Evolutionary conservation across 345 rosid genomes (phyloP).

Genomic region (Excoecaria agallocha): DNA sequence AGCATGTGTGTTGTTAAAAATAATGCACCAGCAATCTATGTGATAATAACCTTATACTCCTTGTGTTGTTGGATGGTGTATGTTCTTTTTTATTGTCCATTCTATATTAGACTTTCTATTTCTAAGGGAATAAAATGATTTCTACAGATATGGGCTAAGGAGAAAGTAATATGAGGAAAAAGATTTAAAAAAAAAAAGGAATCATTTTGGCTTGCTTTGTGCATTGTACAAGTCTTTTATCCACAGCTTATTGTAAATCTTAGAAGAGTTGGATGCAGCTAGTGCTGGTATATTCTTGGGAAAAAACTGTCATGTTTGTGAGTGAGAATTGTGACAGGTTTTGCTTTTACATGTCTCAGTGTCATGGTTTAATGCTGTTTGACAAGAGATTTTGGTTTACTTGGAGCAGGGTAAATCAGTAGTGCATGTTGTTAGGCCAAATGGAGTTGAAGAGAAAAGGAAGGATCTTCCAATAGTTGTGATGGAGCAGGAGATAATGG

Average conservation of each 20-base stretch:
- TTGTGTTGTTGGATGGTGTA: background rate
- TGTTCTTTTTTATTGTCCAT: background rate
- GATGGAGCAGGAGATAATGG: conserved; percentile 99
- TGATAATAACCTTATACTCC: background rate
- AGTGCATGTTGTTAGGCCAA: conserved; percentile 71
- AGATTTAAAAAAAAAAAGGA: background rate
- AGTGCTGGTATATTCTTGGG: background rate
- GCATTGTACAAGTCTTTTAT: background rate
- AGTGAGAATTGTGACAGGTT: background rate
- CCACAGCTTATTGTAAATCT: background rate
- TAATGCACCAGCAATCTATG: background rate
- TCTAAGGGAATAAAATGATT: background rate
- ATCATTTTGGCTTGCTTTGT: background rate
- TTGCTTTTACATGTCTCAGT: background rate
- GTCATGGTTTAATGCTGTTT: conserved; percentile 12
- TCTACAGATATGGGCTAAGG: too few relatives aligned
- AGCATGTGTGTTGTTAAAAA: conserved; percentile 2
- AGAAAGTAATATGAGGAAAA: background rate
- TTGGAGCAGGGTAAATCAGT: conserved; percentile 42
- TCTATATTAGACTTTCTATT: background rate
- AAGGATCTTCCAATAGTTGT: conserved; percentile 87
- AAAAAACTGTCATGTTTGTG: background rate
- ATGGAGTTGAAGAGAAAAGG: conserved; percentile 62
- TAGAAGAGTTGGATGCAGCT: conserved; percentile 1
- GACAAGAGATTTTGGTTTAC: conserved; percentile 18